Evolutionary conservation across 768 basidiomycete genomes (phyloP).

Genomic region (Hygrocybe coccinea): DNA sequence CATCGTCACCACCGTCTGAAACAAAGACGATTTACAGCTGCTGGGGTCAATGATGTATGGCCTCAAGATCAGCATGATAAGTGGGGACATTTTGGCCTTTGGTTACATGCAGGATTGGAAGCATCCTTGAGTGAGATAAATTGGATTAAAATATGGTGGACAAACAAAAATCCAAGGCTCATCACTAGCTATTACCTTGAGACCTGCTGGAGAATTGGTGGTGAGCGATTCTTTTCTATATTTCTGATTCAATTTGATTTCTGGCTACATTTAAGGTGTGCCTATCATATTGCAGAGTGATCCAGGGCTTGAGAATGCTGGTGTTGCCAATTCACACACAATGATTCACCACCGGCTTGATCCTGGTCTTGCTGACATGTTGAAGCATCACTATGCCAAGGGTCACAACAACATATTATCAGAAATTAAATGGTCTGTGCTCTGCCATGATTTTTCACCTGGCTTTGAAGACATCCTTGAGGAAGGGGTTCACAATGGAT

Average conservation of each 20-base stretch:
- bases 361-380: constrained; percentile 20
- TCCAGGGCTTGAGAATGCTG: constrained; percentile 39
- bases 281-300: constrained; percentile 43
- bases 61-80: constrained; percentile 36
- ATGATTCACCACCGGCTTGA: constrained; percentile 33
- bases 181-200: constrained; percentile 14
- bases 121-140: constrained; percentile 22
- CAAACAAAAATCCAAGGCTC: constrained; percentile 24
- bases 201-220: constrained; percentile 9
- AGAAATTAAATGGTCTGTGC: constrained; percentile 34
- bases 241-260: not conserved
- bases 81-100: constrained; percentile 32
- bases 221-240: constrained; percentile 11
- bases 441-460: constrained; percentile 27
- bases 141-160: constrained; percentile 34
- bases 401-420: constrained; percentile 33
- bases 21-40: no score
- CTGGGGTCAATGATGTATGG: no score
- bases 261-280: constrained; percentile 19
- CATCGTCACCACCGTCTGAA: no score
- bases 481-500: constrained; percentile 23
- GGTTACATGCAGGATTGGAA: constrained; percentile 28
- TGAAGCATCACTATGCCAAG: constrained; percentile 32
- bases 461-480: constrained; percentile 36
- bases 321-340: constrained; percentile 42